phyloP scores from a whole-genome alignment of 2,329 filamentous ascomycete genomes.

The Huntiella bhutanensis region DNA sequence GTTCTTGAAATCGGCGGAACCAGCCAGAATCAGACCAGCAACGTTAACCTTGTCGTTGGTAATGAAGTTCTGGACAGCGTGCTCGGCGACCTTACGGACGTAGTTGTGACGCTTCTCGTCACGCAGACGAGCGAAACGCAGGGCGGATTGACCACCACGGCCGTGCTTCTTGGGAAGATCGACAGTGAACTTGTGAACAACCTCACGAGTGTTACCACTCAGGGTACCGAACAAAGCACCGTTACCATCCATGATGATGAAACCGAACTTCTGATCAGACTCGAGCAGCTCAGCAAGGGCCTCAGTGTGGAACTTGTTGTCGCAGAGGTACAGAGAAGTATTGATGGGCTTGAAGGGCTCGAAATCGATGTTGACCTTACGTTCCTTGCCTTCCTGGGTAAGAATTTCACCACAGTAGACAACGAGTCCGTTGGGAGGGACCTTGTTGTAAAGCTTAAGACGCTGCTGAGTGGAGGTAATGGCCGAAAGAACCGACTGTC shows the following conservation, averaged over 20 bases:
- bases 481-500: conserved; percentile 90
- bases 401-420: conserved; percentile 99
- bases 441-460: conserved; percentile 97
- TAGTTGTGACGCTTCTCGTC: conserved; percentile 99
- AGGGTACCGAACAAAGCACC: conserved; percentile 92
- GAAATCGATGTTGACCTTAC: conserved; percentile 99
- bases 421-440: conserved; percentile 90
- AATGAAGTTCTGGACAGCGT: conserved; percentile 98
- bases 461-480: conserved; percentile 98
- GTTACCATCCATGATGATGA: conserved; percentile 99
- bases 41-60: conserved; percentile 98
- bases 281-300: conserved; percentile 91
- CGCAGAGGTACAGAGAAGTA: conserved; percentile 95
- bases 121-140: conserved; percentile 97
- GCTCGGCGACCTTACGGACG: conserved; percentile 92
- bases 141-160: conserved; percentile 96
- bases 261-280: conserved; percentile 97
- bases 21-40: conserved; percentile 81
- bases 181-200: conserved; percentile 95
- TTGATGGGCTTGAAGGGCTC: conserved; percentile 99
- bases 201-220: conserved; percentile 89
- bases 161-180: conserved; percentile 99
- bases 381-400: conserved; percentile 93
- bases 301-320: conserved; percentile 99
- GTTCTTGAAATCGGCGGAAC: conserved; percentile 98